Evolutionary conservation across 257 asterid species (phyloP), one percentile per base, ranked within the genome.

Genomic region (Jacaranda copaia): DNA sequence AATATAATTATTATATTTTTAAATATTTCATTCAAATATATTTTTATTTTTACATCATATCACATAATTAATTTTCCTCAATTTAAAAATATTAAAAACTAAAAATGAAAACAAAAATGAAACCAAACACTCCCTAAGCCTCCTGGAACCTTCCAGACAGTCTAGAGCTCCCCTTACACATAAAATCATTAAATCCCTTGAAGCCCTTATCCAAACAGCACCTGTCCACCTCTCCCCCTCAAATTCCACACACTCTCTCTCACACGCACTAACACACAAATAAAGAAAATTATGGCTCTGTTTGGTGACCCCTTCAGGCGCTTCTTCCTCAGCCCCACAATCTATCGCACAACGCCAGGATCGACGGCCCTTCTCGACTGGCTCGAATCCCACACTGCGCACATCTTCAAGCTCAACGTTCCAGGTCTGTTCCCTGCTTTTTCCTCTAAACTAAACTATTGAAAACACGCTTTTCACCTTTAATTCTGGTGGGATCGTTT

Each of bases 291-390:
- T n/a, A 91, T 88, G 97, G 93, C 97, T 0, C 73, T 85, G 67
- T 84, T 89, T 32, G 92, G 93, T 13, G 94, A 88, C 6, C 97
- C 97, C 1, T 86, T 90, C 71, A 64, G 92, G 77, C 90, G 89
- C 5, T 82, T 87, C 64, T 58, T 93, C 74, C 74, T 81, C 80
- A 85, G 90, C 82, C 96, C 94, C 3, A 40, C 89, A 0, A 57
- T 85, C 52, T 74, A 85, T 83, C 86, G 85, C 64, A 57, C 87
- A 4, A 53, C 87, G 1, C 84, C 87, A 3, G 90, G 91, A 43
- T 88, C 97, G 4, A 12, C 86, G 45, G 91, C 93, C 25, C 96
- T 89, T 73, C 88, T 93, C 46, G 97, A 89, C 67, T 93, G 98
- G 96, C 6, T 93, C 45, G 97, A 93, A 74, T 71, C 94, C 42